A percentile compares a stretch with the other conserved stretches of the same genome.
Conservation (phyloP, 805 yeast genomes). For the Cyberlindnera galapagoensis region DNA sequence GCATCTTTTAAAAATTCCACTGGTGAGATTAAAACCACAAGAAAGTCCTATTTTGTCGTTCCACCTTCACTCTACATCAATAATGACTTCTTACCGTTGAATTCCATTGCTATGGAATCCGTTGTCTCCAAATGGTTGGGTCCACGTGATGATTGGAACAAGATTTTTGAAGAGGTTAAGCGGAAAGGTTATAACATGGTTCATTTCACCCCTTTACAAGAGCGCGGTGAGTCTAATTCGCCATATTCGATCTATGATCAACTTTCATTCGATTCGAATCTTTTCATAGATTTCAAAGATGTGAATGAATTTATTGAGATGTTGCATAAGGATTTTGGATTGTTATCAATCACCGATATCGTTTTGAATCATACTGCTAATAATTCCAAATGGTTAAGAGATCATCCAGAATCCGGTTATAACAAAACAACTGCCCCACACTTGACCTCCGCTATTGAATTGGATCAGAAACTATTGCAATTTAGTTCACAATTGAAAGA, state of each 20-base stretch:
- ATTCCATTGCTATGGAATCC: constrained; percentile 75
- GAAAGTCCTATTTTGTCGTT: constrained; percentile 66
- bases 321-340: constrained; percentile 47
- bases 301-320: constrained; percentile 44
- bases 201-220: constrained; percentile 91
- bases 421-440: constrained; percentile 86
- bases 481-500: constrained; percentile 54
- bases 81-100: constrained; percentile 56
- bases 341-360: constrained; percentile 81
- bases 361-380: constrained; percentile 94
- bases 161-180: constrained; percentile 52
- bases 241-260: constrained; percentile 93
- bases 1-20: constrained; percentile 43
- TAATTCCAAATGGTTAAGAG: constrained; percentile 78
- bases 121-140: constrained; percentile 93
- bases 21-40: constrained; percentile 40
- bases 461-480: constrained; percentile 62
- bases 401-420: constrained; percentile 89
- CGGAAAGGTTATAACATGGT: constrained; percentile 89
- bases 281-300: constrained; percentile 51
- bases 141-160: constrained; percentile 55
- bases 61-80: constrained; percentile 66
- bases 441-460: constrained; percentile 72
- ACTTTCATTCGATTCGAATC: constrained; percentile 59
- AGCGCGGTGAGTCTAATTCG: constrained; percentile 84